A percentile compares a stretch with the other conserved stretches of the same genome.
Conservation (phyloP, 208 protist species). For the Trypanosomatidae sp. region DNA sequence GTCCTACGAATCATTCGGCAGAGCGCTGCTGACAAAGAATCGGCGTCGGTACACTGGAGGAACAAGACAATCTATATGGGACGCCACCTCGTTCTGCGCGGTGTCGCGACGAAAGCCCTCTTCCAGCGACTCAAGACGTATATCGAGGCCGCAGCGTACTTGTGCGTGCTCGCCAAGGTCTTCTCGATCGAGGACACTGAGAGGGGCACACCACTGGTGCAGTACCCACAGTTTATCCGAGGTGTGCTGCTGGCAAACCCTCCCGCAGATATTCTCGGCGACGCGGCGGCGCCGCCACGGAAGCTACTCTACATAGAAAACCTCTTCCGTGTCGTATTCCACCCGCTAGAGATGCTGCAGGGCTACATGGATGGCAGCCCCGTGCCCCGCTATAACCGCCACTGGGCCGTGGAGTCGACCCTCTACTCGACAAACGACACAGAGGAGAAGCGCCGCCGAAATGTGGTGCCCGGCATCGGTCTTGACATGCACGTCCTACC, state of each 20-base stretch:
- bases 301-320: constrained; percentile 49
- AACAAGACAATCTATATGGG: constrained; percentile 43
- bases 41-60: constrained; percentile 30
- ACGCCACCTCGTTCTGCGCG: constrained; percentile 30
- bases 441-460: constrained; percentile 58
- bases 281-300: constrained; percentile 3
- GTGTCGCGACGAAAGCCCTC: constrained; percentile 20
- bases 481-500: constrained; percentile 24
- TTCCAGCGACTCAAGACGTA: constrained; percentile 59
- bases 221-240: constrained; percentile 59
- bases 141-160: constrained; percentile 59
- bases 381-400: constrained; percentile 30
- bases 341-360: constrained; percentile 26
- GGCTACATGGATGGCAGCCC: constrained; percentile 29
- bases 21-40: constrained; percentile 16
- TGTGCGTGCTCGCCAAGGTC: constrained; percentile 46
- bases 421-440: constrained; percentile 49
- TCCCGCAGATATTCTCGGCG: not conserved
- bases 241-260: constrained; percentile 31
- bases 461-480: constrained; percentile 44
- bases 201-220: constrained; percentile 26
- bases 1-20: constrained; percentile 41
- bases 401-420: constrained; percentile 44
- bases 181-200: constrained; percentile 32
- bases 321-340: constrained; percentile 37